These are phyloP conservation scores for Trametes sanguinea DNA, from an alignment of 768 basidiomycete genomes.

Conservation along the genomic window DNA sequence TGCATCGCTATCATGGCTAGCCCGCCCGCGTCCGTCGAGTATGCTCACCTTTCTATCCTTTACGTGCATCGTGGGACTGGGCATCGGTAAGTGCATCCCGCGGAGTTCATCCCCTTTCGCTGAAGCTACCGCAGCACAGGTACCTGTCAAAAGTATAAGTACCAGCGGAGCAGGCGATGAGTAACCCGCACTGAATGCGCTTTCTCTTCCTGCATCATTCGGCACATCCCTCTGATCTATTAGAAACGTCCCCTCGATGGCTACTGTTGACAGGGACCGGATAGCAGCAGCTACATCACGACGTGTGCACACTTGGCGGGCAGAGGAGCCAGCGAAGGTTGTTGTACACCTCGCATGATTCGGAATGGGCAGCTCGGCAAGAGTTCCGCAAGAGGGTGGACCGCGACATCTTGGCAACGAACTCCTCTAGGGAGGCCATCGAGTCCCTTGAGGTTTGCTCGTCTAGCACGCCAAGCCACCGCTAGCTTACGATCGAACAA, in stretches of 20 bases:
- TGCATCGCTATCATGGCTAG: not conserved
- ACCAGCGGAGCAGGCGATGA: no score
- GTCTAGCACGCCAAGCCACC: not conserved
- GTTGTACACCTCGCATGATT: constrained; percentile 10
- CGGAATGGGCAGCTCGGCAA: constrained; percentile 10
- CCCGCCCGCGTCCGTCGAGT: no score
- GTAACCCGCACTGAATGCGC: no score
- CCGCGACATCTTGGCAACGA: not conserved
- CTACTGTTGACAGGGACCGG: not conserved
- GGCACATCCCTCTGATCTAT: no score
- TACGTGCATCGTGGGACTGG: no score
- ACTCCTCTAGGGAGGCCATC: not conserved
- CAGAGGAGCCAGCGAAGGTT: not conserved
- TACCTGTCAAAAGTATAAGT: no score
- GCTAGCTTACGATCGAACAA: not conserved
- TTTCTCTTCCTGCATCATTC: no score
- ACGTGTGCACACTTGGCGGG: not conserved
- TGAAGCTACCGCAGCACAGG: no score
- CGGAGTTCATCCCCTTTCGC: no score
- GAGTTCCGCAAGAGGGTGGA: constrained; percentile 9
- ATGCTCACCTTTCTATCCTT: no score
- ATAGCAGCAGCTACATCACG: not conserved
- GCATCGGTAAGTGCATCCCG: no score
- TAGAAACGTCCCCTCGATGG: no score
- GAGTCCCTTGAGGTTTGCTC: constrained; percentile 4